Evolutionary conservation across 2,329 filamentous ascomycete species (phyloP).

Genomic region (Neonectria magnoliae): DNA sequence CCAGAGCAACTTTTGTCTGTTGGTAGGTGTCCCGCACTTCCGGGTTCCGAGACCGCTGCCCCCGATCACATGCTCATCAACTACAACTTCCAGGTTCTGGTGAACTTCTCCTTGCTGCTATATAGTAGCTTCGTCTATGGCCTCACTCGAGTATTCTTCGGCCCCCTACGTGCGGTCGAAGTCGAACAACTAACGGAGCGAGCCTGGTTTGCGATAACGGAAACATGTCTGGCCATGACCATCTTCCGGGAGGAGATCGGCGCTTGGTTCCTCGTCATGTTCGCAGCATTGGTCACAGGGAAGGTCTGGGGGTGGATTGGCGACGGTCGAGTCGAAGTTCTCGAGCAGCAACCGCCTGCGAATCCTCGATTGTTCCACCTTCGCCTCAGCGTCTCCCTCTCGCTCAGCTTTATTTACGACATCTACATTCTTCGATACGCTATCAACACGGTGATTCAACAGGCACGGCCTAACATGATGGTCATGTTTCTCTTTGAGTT

Average conservation of each 20-base stretch:
- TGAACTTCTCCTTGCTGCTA: slow-evolving; percentile 86
- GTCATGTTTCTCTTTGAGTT: slow-evolving; percentile 99
- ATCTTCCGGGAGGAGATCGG: slow-evolving; percentile 97
- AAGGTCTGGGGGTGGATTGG: slow-evolving; percentile 99
- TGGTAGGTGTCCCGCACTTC: slow-evolving; percentile 65
- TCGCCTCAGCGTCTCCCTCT: slow-evolving; percentile 80
- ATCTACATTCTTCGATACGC: slow-evolving; percentile 83
- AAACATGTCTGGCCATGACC: slow-evolving; percentile 97
- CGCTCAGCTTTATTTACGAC: slow-evolving; percentile 84
- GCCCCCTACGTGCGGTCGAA: slow-evolving; percentile 89
- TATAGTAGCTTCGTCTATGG: slow-evolving; percentile 85
- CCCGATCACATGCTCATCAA: slow-evolving; percentile 21
- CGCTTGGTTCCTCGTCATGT: slow-evolving; percentile 96
- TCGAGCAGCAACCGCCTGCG: slow-evolving; percentile 93
- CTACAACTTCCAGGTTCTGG: slow-evolving; percentile 72
- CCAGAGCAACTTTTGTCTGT: slow-evolving; percentile 93
- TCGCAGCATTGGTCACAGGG: slow-evolving; percentile 88
- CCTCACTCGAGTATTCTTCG: slow-evolving; percentile 90
- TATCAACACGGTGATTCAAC: slow-evolving; percentile 82
- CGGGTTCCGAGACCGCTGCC: background rate
- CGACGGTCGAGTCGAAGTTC: slow-evolving; percentile 89
- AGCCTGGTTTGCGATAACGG: slow-evolving; percentile 97
- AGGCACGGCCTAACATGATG: slow-evolving; percentile 98
- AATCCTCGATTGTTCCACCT: slow-evolving; percentile 90
- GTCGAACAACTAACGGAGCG: slow-evolving; percentile 97